Evolutionary conservation across 176 grass and related monocot species (phyloP).

Genomic region (Bromus sterilis): DNA sequence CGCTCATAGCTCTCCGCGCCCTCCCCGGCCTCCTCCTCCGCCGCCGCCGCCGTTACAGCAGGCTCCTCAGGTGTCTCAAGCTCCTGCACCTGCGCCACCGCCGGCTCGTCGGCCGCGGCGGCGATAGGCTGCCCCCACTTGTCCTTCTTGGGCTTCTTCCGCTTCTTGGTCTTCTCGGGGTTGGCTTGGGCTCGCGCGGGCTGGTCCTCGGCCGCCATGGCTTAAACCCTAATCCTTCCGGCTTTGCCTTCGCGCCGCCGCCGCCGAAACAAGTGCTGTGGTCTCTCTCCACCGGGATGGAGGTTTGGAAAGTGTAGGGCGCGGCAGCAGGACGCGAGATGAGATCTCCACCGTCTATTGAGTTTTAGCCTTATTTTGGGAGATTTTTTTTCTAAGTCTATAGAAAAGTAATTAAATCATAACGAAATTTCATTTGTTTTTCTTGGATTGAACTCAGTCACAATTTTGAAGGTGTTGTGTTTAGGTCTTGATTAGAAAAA

Average conservation of each 20-base stretch:
- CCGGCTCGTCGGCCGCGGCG: not conserved
- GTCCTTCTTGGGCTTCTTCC: slow-evolving; percentile 76
- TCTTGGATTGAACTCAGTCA: too few species aligned
- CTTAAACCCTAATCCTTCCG: slow-evolving; percentile 26
- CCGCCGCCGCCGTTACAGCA: not conserved
- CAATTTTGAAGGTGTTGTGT: too few species aligned
- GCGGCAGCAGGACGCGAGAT: not conserved
- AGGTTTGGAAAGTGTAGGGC: not conserved
- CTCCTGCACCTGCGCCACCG: slow-evolving; percentile 14
- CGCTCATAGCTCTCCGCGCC: slow-evolving; percentile 29
- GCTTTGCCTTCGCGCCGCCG: not conserved
- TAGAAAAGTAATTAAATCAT: too few species aligned
- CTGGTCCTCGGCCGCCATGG: slow-evolving; percentile 41
- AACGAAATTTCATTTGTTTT: too few species aligned
- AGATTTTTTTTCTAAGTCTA: too few species aligned
- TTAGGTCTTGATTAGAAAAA: too few species aligned
- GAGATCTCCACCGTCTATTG: not conserved
- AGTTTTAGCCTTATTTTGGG: too few species aligned
- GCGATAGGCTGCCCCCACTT: slow-evolving; percentile 75
- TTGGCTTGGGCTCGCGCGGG: not conserved
- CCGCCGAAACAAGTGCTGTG: not conserved
- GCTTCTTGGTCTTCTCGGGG: slow-evolving; percentile 42
- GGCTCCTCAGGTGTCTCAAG: slow-evolving; percentile 8
- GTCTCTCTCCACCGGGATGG: too few species aligned
- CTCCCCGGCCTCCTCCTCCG: not conserved